These are phyloP conservation scores for Mucor ambiguus DNA, from an alignment of 371 early-diverging fungal genomes.

Conservation along the genomic window DNA sequence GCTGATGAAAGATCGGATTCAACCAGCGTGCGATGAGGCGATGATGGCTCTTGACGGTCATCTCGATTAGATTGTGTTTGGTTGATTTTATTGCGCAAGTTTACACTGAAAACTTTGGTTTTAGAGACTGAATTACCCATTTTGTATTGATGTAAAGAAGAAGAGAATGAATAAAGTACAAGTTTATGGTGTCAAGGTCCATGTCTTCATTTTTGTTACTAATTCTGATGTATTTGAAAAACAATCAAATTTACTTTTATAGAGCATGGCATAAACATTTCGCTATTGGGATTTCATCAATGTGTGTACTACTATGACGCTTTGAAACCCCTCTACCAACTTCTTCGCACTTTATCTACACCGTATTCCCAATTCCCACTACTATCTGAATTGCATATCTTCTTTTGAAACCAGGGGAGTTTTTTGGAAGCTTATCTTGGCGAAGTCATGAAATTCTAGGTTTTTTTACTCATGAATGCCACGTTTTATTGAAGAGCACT, in stretches of 20 bases:
- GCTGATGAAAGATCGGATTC: background rate
- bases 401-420: background rate
- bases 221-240: background rate
- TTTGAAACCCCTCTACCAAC: background rate
- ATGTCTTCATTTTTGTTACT: background rate
- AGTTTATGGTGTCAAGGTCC: background rate
- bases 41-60: background rate
- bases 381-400: too few species aligned
- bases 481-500: background rate
- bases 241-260: conserved; percentile 14
- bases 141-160: background rate
- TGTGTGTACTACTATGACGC: background rate
- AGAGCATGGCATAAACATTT: conserved; percentile 1
- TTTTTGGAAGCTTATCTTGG: background rate
- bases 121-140: conserved; percentile 9
- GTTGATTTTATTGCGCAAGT: conserved; percentile 1
- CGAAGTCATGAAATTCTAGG: background rate
- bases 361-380: too few species aligned
- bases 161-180: background rate
- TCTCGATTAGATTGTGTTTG: background rate
- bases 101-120: conserved; percentile 4
- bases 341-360: too few species aligned
- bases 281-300: background rate
- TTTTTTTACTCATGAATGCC: background rate
- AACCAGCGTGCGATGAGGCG: conserved; percentile 6